phyloP scores from a whole-genome alignment of 2,329 filamentous ascomycete species.

The Orbilia javanica region DNA sequence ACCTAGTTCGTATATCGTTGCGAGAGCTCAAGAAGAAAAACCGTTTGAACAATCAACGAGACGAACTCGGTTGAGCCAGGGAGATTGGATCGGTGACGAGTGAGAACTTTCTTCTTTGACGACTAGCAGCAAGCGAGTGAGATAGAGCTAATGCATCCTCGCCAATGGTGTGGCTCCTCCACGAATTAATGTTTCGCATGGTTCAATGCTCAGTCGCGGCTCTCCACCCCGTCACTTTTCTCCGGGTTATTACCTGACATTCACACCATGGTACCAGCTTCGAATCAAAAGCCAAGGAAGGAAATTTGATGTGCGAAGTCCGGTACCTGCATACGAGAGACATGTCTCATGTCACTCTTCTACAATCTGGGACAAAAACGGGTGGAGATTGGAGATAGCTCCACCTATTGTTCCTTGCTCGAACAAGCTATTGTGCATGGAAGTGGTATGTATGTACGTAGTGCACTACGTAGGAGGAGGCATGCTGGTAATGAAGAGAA shows the following conservation, averaged over 20 bases:
- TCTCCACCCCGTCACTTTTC: conserved; percentile 42
- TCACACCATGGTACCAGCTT: conserved; percentile 12
- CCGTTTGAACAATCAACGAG: conserved; percentile 10
- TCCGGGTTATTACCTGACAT: conserved; percentile 49
- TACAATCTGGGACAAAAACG: conserved; percentile 17
- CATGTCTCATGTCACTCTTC: conserved; percentile 51
- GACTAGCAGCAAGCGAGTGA: conserved; percentile 37
- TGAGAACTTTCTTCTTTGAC: conserved; percentile 34
- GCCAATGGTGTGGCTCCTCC: conserved; percentile 24
- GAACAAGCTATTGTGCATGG: neutral
- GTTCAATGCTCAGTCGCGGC: conserved; percentile 19
- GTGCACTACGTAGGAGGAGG: neutral
- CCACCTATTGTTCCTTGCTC: conserved; percentile 7
- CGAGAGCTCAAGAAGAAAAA: conserved; percentile 7
- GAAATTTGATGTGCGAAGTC: conserved; percentile 33
- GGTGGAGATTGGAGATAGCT: conserved; percentile 13
- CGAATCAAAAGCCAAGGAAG: conserved; percentile 24
- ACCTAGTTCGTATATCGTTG: conserved; percentile 1
- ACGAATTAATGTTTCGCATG: conserved; percentile 32
- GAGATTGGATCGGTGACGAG: neutral
- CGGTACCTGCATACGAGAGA: conserved; percentile 57
- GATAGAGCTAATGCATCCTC: conserved; percentile 15
- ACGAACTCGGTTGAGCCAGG: neutral
- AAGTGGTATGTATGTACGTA: neutral
- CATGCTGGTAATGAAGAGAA: neutral